Evolutionary conservation across 2,329 filamentous ascomycete species (phyloP).

Genomic region (Botrytis byssoidea): DNA sequence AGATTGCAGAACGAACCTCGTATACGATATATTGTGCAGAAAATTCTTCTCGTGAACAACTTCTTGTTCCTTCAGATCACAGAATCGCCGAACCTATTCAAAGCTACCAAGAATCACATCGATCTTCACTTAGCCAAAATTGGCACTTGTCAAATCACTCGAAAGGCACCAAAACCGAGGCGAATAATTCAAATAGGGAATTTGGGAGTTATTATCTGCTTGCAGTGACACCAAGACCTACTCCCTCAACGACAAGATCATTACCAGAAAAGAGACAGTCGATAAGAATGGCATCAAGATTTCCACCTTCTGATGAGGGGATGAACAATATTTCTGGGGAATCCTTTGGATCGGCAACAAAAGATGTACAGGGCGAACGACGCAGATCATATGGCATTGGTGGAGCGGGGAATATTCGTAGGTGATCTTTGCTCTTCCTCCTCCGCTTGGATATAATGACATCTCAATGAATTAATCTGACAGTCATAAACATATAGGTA

Average conservation of each 20-base stretch:
- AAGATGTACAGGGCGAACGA: slow-evolving; percentile 18
- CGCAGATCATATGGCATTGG: slow-evolving; percentile 38
- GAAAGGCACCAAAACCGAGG: background rate
- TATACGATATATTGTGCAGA: background rate
- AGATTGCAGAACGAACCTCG: background rate
- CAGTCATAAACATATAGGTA: slow-evolving; percentile 26
- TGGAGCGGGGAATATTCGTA: slow-evolving; percentile 39
- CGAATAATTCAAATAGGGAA: background rate
- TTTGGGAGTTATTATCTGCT: slow-evolving; percentile 12
- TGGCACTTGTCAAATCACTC: background rate
- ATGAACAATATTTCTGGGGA: background rate
- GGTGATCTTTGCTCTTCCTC: slow-evolving; percentile 6
- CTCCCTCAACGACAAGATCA: background rate
- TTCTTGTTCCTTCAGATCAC: slow-evolving; percentile 8
- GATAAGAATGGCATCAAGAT: background rate
- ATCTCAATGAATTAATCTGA: background rate
- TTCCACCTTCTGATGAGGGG: background rate
- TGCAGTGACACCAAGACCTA: background rate
- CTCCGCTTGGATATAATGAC: slow-evolving; percentile 5
- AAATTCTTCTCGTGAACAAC: slow-evolving; percentile 11
- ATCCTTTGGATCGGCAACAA: background rate
- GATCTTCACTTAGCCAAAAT: background rate
- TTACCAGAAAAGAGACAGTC: background rate
- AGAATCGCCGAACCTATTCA: background rate
- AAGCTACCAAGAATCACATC: background rate